Evolutionary conservation across 31 red algal genomes (phyloP).

Genomic region (Endocladia muricata): DNA sequence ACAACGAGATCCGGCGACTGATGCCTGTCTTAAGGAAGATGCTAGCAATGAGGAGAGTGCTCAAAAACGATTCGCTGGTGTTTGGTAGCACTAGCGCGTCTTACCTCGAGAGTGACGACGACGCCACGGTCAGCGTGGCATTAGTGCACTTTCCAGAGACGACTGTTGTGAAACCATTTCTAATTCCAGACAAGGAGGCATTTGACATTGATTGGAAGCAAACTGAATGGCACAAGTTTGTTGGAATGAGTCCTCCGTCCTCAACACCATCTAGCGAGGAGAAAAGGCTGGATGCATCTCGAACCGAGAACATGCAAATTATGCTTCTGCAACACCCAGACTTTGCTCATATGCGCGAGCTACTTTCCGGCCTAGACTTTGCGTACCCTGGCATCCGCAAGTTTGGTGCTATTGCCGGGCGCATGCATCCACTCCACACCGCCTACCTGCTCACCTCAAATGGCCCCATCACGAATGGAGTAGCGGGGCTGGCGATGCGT

Average conservation of each 20-base stretch:
- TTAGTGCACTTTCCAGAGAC: conserved; percentile 23
- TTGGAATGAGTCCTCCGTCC: conserved; percentile 3
- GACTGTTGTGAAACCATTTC: conserved; percentile 20
- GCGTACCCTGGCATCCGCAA: conserved; percentile 61
- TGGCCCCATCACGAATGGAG: conserved; percentile 1
- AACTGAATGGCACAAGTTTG: conserved; percentile 52
- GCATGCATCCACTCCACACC: conserved; percentile 25
- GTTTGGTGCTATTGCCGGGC: conserved; percentile 43
- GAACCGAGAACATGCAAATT: neutral
- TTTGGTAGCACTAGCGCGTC: conserved; percentile 42
- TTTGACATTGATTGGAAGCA: conserved; percentile 69
- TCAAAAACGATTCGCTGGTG: conserved; percentile 21
- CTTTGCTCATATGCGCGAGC: conserved; percentile 31
- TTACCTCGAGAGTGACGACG: conserved; percentile 14
- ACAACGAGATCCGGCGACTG: conserved; percentile 27
- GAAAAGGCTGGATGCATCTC: too few relatives aligned
- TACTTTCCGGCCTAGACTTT: conserved; percentile 66
- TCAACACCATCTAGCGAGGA: neutral
- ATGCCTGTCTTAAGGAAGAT: conserved; percentile 29
- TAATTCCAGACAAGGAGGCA: neutral
- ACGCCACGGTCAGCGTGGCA: conserved; percentile 29
- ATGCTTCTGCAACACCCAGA: conserved; percentile 44
- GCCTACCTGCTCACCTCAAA: conserved; percentile 37
- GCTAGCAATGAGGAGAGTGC: conserved; percentile 39
- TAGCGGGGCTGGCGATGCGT: conserved; percentile 15